phyloP scores from a whole-genome alignment of 192 early-diverging fungal species.

The Pilobolus umbonatus region DNA sequence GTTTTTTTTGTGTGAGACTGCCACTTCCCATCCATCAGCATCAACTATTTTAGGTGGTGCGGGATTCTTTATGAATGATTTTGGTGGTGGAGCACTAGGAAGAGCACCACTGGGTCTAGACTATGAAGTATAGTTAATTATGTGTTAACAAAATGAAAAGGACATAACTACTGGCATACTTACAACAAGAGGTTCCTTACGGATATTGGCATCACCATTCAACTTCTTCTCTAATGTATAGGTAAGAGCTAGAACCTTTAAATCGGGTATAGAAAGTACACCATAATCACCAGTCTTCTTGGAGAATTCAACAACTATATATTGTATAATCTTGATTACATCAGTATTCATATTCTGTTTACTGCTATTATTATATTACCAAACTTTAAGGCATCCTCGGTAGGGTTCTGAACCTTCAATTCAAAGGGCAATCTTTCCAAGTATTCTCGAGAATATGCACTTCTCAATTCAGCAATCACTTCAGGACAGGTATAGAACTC shows the following conservation, averaged over 20 bases:
- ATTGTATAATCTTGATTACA: not conserved
- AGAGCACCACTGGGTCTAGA: constrained; percentile 18
- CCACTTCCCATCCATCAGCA: constrained; percentile 49
- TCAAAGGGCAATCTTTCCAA: constrained; percentile 59
- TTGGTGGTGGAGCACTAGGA: constrained; percentile 23
- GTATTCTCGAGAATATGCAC: constrained; percentile 59
- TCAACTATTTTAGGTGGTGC: constrained; percentile 22
- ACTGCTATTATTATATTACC: constrained; percentile 27
- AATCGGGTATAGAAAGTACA: constrained; percentile 73
- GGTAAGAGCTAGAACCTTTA: constrained; percentile 85
- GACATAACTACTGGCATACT: not conserved
- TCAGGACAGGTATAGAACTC: constrained; percentile 85
- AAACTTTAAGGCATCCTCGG: constrained; percentile 59
- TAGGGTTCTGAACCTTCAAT: constrained; percentile 53
- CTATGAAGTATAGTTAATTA: constrained; percentile 1
- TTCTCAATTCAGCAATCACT: constrained; percentile 79
- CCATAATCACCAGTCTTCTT: constrained; percentile 90
- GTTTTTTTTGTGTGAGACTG: constrained; percentile 9
- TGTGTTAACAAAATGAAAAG: constrained; percentile 1
- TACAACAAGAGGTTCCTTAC: constrained; percentile 62
- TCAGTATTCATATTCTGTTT: not conserved
- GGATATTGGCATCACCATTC: constrained; percentile 65
- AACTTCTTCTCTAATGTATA: constrained; percentile 80
- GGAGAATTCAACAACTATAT: constrained; percentile 73
- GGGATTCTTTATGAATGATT: not conserved